Evolutionary conservation across 2,329 filamentous ascomycete genomes (phyloP).

Genomic region (Fusarium fujikuroi): DNA sequence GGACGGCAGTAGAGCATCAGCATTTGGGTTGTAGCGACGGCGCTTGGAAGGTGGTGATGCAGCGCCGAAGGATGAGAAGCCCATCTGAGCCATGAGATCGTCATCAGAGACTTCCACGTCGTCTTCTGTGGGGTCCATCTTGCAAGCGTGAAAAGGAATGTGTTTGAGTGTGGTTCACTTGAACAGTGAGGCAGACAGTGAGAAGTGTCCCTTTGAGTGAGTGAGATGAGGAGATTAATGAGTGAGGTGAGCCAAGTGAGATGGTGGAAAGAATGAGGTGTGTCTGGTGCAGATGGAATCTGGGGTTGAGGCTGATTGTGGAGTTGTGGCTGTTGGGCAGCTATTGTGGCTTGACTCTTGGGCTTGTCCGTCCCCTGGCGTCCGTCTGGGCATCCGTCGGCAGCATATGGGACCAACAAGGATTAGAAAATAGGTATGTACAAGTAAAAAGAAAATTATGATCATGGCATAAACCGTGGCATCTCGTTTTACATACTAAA

Average conservation of each 20-base stretch:
- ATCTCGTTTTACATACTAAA: not conserved
- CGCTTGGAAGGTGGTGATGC: constrained; percentile 68
- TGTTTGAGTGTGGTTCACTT: not conserved
- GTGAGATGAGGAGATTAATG: constrained; percentile 6
- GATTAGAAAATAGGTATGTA: not conserved
- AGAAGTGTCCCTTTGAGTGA: not conserved
- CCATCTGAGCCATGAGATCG: constrained; percentile 73
- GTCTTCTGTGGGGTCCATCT: constrained; percentile 14
- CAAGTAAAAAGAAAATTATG: not conserved
- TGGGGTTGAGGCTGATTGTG: constrained; percentile 38
- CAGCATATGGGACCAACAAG: not conserved
- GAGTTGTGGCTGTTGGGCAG: constrained; percentile 32
- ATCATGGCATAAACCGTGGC: not conserved
- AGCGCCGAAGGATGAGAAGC: constrained; percentile 76
- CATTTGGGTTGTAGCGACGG: constrained; percentile 70
- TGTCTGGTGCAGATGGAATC: constrained; percentile 36
- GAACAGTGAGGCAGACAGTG: not conserved
- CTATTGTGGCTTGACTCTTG: constrained; percentile 24
- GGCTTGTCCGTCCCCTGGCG: not conserved
- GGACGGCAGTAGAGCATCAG: constrained; percentile 55
- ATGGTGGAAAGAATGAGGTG: constrained; percentile 30
- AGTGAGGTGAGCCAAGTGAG: constrained; percentile 16
- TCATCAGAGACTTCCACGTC: constrained; percentile 42
- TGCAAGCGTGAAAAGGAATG: not conserved
- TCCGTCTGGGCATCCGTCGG: not conserved